phyloP scores from a whole-genome alignment of 108 stramenopile genomes.

The Discostella pseudostelligera region DNA sequence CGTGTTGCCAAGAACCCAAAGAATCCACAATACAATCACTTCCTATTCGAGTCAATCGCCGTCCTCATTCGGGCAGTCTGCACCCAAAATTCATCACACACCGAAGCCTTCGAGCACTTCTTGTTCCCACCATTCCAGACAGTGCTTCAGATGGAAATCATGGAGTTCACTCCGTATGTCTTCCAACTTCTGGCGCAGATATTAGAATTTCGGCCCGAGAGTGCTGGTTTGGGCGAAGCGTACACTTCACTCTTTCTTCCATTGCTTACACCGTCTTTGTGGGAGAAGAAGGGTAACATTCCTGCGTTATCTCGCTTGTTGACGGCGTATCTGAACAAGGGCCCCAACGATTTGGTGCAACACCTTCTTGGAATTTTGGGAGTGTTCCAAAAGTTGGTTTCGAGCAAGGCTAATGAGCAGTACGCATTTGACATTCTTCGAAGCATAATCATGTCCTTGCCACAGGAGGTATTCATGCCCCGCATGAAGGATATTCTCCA shows the following conservation, averaged over 20 bases:
- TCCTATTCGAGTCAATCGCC: slow-evolving; percentile 95
- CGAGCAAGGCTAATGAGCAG: slow-evolving; percentile 66
- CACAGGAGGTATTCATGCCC: slow-evolving; percentile 51
- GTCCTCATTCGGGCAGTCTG: slow-evolving; percentile 84
- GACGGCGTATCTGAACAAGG: slow-evolving; percentile 85
- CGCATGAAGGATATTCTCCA: slow-evolving; percentile 60
- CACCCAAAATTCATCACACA: slow-evolving; percentile 61
- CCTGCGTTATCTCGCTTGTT: slow-evolving; percentile 91
- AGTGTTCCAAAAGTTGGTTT: slow-evolving; percentile 90
- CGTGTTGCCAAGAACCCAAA: slow-evolving; percentile 93
- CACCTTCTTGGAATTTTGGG: slow-evolving; percentile 53
- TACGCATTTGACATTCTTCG: slow-evolving; percentile 79
- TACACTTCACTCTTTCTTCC: slow-evolving; percentile 85
- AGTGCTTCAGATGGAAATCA: slow-evolving; percentile 90
- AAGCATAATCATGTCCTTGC: slow-evolving; percentile 62
- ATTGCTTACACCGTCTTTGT: slow-evolving; percentile 80
- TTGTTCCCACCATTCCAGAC: slow-evolving; percentile 93
- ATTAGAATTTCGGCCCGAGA: slow-evolving; percentile 77
- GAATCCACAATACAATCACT: slow-evolving; percentile 97
- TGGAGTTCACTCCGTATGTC: slow-evolving; percentile 97
- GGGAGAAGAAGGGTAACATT: slow-evolving; percentile 93
- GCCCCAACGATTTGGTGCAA: slow-evolving; percentile 60
- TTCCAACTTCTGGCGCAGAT: slow-evolving; percentile 97
- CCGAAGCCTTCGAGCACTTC: slow-evolving; percentile 76
- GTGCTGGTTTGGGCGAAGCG: slow-evolving; percentile 69